These are phyloP conservation scores for Yamadazyma jaroonii DNA, from an alignment of 1,139 yeast genomes.

Conservation along the genomic window DNA sequence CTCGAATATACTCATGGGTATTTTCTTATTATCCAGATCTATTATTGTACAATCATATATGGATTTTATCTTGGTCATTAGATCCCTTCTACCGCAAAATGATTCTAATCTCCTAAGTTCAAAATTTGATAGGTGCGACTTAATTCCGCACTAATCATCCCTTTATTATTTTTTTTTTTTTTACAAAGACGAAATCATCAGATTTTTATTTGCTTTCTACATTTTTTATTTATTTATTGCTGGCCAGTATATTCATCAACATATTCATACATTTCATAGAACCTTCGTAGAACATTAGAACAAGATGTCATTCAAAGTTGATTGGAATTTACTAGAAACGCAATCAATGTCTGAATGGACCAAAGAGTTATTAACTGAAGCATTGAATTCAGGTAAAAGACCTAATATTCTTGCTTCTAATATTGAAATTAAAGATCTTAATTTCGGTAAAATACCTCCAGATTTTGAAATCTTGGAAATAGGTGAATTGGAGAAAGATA, in stretches of 20 bases:
- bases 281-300: background rate
- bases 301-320: constrained; percentile 71
- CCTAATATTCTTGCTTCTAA: constrained; percentile 77
- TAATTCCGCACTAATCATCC: background rate
- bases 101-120: no score
- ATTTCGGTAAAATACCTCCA: constrained; percentile 79
- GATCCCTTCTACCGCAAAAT: no score
- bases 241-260: background rate
- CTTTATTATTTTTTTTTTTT: background rate
- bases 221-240: no score
- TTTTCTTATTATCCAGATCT: constrained; percentile 14
- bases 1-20: constrained; percentile 21
- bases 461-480: constrained; percentile 78
- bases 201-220: no score
- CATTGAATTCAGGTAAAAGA: constrained; percentile 71
- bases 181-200: background rate
- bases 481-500: constrained; percentile 77
- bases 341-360: constrained; percentile 67
- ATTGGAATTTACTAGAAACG: constrained; percentile 77
- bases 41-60: constrained; percentile 19
- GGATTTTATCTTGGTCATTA: background rate
- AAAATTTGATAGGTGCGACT: no score
- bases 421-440: constrained; percentile 68
- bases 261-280: no score
- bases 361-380: constrained; percentile 66